Evolutionary conservation across 1,284 basidiomycete species (phyloP).

Genomic region (Microbotryum silenes-acaulis): DNA sequence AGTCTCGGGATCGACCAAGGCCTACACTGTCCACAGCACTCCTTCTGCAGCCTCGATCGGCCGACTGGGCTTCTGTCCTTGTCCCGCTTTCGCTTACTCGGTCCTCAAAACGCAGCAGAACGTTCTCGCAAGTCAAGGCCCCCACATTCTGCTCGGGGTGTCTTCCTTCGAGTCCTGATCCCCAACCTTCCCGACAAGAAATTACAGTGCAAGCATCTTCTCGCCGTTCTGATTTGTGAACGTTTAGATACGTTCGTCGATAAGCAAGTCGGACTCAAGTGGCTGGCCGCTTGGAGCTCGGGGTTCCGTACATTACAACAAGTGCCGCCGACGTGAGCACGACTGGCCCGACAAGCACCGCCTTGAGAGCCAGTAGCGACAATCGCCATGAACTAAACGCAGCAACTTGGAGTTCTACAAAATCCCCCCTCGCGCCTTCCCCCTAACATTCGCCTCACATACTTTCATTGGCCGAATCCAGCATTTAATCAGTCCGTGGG

Average conservation of each 20-base stretch:
- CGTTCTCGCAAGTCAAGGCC: constrained; percentile 5
- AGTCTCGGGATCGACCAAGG: constrained; percentile 7
- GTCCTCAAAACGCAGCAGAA: neutral
- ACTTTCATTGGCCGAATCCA: too few relatives aligned
- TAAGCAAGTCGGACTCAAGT: constrained; percentile 14
- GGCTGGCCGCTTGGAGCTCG: constrained; percentile 12
- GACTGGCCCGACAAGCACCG: neutral
- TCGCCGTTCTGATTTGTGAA: constrained; percentile 14
- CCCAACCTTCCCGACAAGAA: neutral
- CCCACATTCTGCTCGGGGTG: neutral
- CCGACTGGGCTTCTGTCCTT: constrained; percentile 20
- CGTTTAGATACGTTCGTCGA: constrained; percentile 4
- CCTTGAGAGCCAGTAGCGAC: neutral
- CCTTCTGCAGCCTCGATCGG: neutral
- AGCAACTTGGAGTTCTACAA: too few relatives aligned
- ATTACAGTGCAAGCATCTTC: constrained; percentile 25
- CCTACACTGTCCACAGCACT: constrained; percentile 13
- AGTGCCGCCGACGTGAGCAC: neutral
- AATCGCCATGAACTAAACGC: too few relatives aligned
- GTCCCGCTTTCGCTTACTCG: constrained; percentile 13
- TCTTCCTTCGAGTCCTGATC: neutral
- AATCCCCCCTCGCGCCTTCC: too few relatives aligned
- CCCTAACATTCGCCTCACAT: too few relatives aligned
- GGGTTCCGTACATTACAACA: neutral
- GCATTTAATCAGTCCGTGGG: too few relatives aligned